A percentile compares a stretch with the other conserved stretches of the same genome.
These are phyloP conservation scores for Candida montana DNA, from an alignment of 805 yeast species.

Conservation along the genomic window DNA sequence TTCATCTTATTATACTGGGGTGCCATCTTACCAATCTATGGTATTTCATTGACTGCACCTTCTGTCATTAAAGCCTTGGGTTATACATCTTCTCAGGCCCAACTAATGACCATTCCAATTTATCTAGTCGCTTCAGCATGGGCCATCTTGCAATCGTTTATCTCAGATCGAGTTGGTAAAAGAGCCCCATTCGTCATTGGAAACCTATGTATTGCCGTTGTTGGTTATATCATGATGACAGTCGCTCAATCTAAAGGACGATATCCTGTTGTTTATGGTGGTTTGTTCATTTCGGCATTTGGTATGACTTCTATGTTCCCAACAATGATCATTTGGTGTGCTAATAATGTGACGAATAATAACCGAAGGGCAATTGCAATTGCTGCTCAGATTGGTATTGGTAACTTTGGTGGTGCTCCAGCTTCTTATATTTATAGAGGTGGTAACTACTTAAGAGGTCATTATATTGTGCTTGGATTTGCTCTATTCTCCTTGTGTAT, in stretches of 20 bases:
- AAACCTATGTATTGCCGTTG: slow-evolving; percentile 25
- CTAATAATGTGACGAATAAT: slow-evolving; percentile 32
- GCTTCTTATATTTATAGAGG: slow-evolving; percentile 30
- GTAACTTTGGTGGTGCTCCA: slow-evolving; percentile 35
- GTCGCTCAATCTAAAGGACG: slow-evolving; percentile 20
- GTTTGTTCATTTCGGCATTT: slow-evolving; percentile 27
- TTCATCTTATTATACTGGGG: slow-evolving; percentile 28
- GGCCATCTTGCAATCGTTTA: slow-evolving; percentile 24
- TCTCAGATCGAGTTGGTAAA: slow-evolving; percentile 25
- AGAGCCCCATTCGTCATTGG: slow-evolving; percentile 29
- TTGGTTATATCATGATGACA: slow-evolving; percentile 31
- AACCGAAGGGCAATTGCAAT: slow-evolving; percentile 35
- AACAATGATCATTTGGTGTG: slow-evolving; percentile 32
- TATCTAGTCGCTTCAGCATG: slow-evolving; percentile 31
- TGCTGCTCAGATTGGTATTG: slow-evolving; percentile 35
- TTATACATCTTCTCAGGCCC: slow-evolving; percentile 34
- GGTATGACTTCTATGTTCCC: slow-evolving; percentile 32
- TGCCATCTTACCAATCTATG: slow-evolving; percentile 31
- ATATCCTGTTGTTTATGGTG: slow-evolving; percentile 27
- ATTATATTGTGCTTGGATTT: slow-evolving; percentile 30
- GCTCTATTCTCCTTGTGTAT: slow-evolving; percentile 28
- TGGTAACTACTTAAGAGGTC: slow-evolving; percentile 29
- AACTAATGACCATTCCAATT: slow-evolving; percentile 38
- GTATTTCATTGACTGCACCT: slow-evolving; percentile 36
- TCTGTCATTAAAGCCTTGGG: slow-evolving; percentile 37